Percentiles rank a stretch among this genome's conserved stretches.
Evolutionary conservation across 2,329 filamentous ascomycete species (phyloP).

Genomic region (Akanthomyces lecanii): DNA sequence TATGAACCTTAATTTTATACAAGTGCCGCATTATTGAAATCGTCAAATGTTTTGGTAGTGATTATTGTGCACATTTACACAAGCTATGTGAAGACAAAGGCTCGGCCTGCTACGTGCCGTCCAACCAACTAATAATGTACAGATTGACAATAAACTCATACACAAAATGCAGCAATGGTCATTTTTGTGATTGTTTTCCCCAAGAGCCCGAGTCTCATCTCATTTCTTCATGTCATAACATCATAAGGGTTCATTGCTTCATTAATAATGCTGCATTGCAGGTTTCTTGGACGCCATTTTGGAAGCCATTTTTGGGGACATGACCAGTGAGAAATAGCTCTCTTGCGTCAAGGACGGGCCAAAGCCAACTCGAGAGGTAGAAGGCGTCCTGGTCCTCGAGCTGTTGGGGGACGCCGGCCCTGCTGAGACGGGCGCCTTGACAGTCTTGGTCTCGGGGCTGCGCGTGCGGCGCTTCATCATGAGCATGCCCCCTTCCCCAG

Average conservation of each 20-base stretch:
- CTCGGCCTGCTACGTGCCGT: neutral
- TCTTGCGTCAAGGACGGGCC: slow-evolving; percentile 29
- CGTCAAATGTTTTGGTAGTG: too few relatives aligned
- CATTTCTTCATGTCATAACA: neutral
- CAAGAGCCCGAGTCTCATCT: neutral
- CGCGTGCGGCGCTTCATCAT: slow-evolving; percentile 40
- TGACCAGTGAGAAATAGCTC: slow-evolving; percentile 40
- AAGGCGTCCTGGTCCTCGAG: slow-evolving; percentile 46
- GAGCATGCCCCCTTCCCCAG: slow-evolving; percentile 38
- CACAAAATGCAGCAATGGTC: too few relatives aligned
- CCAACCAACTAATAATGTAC: neutral
- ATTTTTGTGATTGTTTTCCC: neutral
- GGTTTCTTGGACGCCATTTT: slow-evolving; percentile 29
- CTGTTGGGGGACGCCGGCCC: slow-evolving; percentile 40
- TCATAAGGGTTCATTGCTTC: neutral
- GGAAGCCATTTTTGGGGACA: slow-evolving; percentile 25
- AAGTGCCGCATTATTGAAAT: neutral
- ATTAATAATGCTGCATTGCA: slow-evolving; percentile 13
- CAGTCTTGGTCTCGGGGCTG: slow-evolving; percentile 29
- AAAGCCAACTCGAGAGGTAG: slow-evolving; percentile 33
- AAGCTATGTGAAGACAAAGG: neutral
- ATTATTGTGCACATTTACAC: neutral
- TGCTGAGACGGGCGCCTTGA: slow-evolving; percentile 19
- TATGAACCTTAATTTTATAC: neutral
- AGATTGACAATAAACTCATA: neutral